Conservation (phyloP, 2,329 filamentous ascomycete species). For the Penicillium digitatum region DNA sequence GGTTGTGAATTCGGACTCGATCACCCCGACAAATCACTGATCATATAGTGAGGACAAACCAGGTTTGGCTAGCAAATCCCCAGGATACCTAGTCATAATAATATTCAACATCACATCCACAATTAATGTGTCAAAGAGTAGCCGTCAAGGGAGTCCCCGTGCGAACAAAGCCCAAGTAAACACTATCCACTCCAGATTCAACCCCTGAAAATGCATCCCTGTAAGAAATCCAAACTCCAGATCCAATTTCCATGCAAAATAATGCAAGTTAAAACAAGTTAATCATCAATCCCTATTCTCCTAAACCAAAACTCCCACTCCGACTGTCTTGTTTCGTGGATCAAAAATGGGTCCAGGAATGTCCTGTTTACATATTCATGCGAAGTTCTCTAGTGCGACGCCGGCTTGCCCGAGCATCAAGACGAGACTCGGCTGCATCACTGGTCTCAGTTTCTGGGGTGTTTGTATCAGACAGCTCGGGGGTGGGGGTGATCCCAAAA, state of each 20-base stretch:
- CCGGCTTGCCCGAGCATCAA: slow-evolving; percentile 35
- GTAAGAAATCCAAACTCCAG: slow-evolving; percentile 9
- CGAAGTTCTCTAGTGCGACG: slow-evolving; percentile 32
- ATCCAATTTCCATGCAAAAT: slow-evolving; percentile 10
- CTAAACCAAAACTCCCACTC: slow-evolving; percentile 1
- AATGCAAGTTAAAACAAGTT: slow-evolving; percentile 12
- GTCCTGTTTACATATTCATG: slow-evolving; percentile 33
- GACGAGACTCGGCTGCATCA: slow-evolving; percentile 34
- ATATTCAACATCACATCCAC: not conserved
- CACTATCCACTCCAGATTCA: not conserved
- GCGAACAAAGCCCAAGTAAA: slow-evolving; percentile 1
- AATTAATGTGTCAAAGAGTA: not conserved
- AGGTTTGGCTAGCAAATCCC: not conserved
- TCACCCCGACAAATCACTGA: slow-evolving; percentile 10
- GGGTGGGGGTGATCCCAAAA: slow-evolving; percentile 36
- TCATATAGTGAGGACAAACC: not conserved
- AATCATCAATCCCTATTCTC: slow-evolving; percentile 8
- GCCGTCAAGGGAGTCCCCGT: not conserved
- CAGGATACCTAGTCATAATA: not conserved
- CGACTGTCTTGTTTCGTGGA: slow-evolving; percentile 2
- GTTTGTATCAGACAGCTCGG: slow-evolving; percentile 37
- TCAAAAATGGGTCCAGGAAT: not conserved
- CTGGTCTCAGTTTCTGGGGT: slow-evolving; percentile 38
- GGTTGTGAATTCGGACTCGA: slow-evolving; percentile 12
- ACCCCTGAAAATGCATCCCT: slow-evolving; percentile 7